These are phyloP conservation scores for Pythium apleroticum DNA, from an alignment of 352 stramenopile genomes.

Conservation along the genomic window DNA sequence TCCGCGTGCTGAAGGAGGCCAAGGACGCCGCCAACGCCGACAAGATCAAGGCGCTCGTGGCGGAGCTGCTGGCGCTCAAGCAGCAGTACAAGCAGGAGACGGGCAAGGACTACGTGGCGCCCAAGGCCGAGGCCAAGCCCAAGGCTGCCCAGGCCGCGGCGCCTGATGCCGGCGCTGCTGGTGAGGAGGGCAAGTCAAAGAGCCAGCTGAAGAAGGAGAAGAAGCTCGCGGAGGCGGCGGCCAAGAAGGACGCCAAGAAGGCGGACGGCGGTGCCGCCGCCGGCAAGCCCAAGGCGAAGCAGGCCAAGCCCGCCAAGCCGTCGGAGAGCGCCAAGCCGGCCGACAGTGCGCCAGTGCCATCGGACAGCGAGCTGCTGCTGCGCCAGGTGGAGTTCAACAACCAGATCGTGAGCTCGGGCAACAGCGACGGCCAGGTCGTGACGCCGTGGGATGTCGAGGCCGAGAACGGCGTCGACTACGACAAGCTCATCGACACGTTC, in stretches of 20 bases:
- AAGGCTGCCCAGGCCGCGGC: slow-evolving; percentile 14
- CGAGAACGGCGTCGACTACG: slow-evolving; percentile 98
- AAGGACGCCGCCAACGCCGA: slow-evolving; percentile 51
- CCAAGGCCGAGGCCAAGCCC: slow-evolving; percentile 43
- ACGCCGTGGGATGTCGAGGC: slow-evolving; percentile 94
- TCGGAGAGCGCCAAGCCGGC: slow-evolving; percentile 71
- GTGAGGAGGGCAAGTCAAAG: slow-evolving; percentile 67
- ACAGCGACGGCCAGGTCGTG: slow-evolving; percentile 75
- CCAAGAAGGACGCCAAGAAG: slow-evolving; percentile 58
- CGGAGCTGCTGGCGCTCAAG: slow-evolving; percentile 53
- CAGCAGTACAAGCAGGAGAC: slow-evolving; percentile 71
- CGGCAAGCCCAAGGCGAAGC: slow-evolving; percentile 31
- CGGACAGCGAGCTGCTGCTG: slow-evolving; percentile 55
- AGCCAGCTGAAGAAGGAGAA: slow-evolving; percentile 89
- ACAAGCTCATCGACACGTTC: slow-evolving; percentile 98
- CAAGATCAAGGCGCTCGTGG: slow-evolving; percentile 32
- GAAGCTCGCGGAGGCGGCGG: slow-evolving; percentile 71
- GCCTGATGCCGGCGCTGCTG: slow-evolving; percentile 19
- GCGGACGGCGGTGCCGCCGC: slow-evolving; percentile 17
- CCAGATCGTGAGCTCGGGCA: slow-evolving; percentile 52
- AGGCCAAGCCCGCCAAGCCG: slow-evolving; percentile 44
- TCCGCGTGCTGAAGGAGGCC: slow-evolving; percentile 77
- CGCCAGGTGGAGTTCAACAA: slow-evolving; percentile 78
- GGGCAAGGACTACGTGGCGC: slow-evolving; percentile 65
- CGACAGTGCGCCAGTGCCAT: slow-evolving; percentile 60